These are phyloP conservation scores for Naganishia friedmannii DNA, from an alignment of 768 basidiomycete genomes.

Conservation along the genomic window DNA sequence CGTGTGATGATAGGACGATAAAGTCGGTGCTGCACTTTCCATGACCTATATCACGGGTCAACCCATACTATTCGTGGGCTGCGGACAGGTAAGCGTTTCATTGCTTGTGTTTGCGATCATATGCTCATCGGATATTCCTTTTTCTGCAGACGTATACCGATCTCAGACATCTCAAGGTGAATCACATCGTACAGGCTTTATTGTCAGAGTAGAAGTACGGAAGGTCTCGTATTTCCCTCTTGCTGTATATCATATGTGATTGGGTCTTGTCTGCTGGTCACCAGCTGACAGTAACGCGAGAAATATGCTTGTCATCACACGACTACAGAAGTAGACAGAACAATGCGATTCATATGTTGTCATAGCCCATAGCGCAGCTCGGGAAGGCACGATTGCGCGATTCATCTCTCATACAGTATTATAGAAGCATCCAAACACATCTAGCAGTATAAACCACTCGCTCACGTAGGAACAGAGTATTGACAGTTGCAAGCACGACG, in stretches of 20 bases:
- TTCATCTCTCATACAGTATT: too few species aligned
- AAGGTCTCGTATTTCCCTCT: background rate
- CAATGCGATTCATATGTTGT: too few species aligned
- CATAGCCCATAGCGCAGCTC: too few species aligned
- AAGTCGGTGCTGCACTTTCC: constrained; percentile 90
- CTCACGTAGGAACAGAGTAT: too few species aligned
- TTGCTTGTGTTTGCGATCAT: too few species aligned
- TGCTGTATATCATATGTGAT: background rate
- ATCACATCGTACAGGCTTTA: constrained; percentile 89
- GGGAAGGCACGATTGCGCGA: too few species aligned
- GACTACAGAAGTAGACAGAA: too few species aligned
- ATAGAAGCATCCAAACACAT: too few species aligned
- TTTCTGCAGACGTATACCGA: constrained; percentile 84
- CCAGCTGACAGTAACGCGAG: too few species aligned
- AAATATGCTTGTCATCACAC: too few species aligned
- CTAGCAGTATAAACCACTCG: too few species aligned
- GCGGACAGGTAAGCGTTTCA: constrained; percentile 69
- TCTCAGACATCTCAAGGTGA: constrained; percentile 80
- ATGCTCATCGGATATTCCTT: background rate
- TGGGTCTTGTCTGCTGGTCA: background rate
- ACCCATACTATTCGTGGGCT: constrained; percentile 96
- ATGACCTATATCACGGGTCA: constrained; percentile 99
- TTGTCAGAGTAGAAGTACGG: constrained; percentile 50
- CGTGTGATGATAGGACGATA: constrained; percentile 56
- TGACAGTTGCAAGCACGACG: too few species aligned